Base-by-base conservation (phyloP, 1,284 basidiomycete genomes). In the Austroboletus novae-zelandiae region DNA sequence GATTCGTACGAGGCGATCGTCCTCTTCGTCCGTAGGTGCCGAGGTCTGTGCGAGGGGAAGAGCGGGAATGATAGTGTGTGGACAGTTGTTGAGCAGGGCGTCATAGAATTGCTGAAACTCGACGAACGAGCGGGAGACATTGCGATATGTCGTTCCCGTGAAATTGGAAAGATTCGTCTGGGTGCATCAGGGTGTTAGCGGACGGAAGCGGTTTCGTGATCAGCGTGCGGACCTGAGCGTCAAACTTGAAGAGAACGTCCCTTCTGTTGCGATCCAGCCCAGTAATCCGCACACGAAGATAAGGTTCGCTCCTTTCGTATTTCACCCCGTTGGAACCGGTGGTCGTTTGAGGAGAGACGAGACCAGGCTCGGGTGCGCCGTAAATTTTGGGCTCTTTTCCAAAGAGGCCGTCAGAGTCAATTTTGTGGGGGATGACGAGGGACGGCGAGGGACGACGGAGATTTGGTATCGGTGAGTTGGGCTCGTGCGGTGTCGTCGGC, bases 71-170 rank as follows among this genome's bases (percentile, higher is more conserved):
- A 97, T 95, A 13, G 92, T 94, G 61, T 94, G 92, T 0, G 92
- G 91, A 64, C 89, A 92, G 67, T 81, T 89, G 58, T 85, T 79
- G 29, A 91, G 80, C 56, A 92, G 78, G 52, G 91, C 78, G 52
- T 96, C 93, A 61, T 92, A 91, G 68, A 96, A 92, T 58, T 91
- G 85, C 69, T 94, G 90, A 69, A 94, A 94, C 69, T 96, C 93
- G 60, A 86, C 71, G 64, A 95, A 96, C 42, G 92, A 94, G 53
- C 93, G 83, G 50, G 92, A 93, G 49, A 94, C 86, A 67, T 95
- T 96, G 57, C 91, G 83, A 67, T 95, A 96, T 40, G 91, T 84
- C 25, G 83, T 84, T 10, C 91, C 90, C 13, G 89, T 88, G 68
- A 94, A 97, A 65, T 92, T 93, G 36, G 90, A 83, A 32, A 98